Base-by-base conservation (phyloP, 371 early-diverging fungal genomes). In the Rhizopus sp. region DNA sequence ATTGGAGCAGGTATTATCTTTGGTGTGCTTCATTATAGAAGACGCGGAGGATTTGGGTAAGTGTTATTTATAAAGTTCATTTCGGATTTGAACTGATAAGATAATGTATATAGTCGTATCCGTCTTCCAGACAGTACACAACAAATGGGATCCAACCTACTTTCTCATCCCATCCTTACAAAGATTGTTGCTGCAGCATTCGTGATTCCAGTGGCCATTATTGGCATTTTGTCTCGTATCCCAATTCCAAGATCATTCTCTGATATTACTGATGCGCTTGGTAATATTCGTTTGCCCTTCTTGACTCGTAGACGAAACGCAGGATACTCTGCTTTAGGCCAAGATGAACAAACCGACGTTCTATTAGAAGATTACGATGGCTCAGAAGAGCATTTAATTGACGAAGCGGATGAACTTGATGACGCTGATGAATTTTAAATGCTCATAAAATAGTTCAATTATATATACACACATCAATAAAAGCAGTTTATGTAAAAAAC, bases 311-410 rank as follows among this genome's bases (percentile, higher is more conserved):
- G 62, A 29, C 44, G 64, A n/a, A 60, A 66, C 15, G 52, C 52
- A 45, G 64, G 69, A 13, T 80, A 80, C 40, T 73, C 62, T 40
- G 65, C 73, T 10, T 56, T 80, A 10, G 70, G 67, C n/a, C 80
- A 80, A 45, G 80, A 80, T 49, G 80, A 80, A 39, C 69, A 73
- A 31, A 60, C 75, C 1, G 75, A 70, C 45, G 79, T 79, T 8
- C 49, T 79, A 39, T 55, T 79, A 60, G 74, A 79, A 42, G 79
- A 79, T 47, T 80, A 80, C 47, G 80, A 77, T 56, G 75, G 73
- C 5, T 72, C 70, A 39, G 70, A 71, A 55, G 73, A 65, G 33
- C 70, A 70, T 50, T 44, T 78, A 23, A 66, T 71, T 33, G 76
- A 73, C 47, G 74, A 73, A 47, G 72, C 66, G 17, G 70, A 68